phyloP scores from a whole-genome alignment of 306 rosid species.

The Datisca glomerata region DNA sequence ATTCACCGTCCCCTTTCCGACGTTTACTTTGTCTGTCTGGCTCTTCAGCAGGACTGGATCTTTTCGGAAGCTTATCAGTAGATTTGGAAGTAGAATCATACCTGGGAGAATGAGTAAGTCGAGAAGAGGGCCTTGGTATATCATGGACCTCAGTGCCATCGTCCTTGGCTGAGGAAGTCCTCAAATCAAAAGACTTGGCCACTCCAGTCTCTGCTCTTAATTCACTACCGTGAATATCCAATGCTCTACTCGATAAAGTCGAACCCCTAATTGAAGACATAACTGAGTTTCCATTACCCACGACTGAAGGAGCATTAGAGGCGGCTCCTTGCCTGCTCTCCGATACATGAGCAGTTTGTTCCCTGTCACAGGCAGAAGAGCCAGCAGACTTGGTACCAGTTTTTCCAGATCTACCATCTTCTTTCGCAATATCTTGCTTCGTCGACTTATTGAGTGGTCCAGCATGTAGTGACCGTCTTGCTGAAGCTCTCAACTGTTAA shows the following conservation, averaged over 20 bases:
- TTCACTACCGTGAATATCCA: constrained; percentile 50
- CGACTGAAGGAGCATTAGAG: constrained; percentile 29
- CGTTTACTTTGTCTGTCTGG: constrained; percentile 85
- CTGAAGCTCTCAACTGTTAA: constrained; percentile 52
- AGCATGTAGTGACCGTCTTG: constrained; percentile 51
- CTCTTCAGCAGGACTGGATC: constrained; percentile 85
- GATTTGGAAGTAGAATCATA: constrained; percentile 56
- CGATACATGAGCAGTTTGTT: constrained; percentile 33
- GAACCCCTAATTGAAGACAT: constrained; percentile 38
- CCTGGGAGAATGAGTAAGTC: constrained; percentile 71
- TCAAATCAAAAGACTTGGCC: constrained; percentile 49
- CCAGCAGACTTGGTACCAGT: constrained; percentile 41
- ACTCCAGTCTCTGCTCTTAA: constrained; percentile 51
- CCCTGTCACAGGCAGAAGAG: constrained; percentile 46
- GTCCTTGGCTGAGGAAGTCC: constrained; percentile 52
- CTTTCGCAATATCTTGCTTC: constrained; percentile 74
- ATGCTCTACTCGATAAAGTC: constrained; percentile 26
- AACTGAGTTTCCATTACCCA: constrained; percentile 46
- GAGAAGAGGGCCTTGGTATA: constrained; percentile 46
- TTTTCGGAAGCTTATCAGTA: constrained; percentile 74
- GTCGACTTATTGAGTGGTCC: constrained; percentile 49
- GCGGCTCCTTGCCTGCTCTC: constrained; percentile 51
- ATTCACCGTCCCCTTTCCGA: constrained; percentile 71
- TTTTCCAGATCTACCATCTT: constrained; percentile 74
- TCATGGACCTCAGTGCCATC: constrained; percentile 59